Evolutionary conservation across 441 rosid genomes (phyloP).

Genomic region (Raphanus hybrid): DNA sequence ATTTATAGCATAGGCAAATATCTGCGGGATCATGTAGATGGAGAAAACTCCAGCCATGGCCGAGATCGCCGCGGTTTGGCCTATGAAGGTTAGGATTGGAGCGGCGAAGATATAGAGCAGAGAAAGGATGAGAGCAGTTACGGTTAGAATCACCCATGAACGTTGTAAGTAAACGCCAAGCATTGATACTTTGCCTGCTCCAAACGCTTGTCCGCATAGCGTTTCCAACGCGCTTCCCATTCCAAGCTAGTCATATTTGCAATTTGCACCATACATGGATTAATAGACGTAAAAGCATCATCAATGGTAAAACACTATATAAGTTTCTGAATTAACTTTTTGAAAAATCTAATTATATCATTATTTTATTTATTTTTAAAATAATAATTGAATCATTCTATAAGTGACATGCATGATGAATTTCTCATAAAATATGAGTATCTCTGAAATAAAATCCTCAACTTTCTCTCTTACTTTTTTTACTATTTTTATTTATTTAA

Average conservation of each 20-base stretch:
- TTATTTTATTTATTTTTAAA: background rate
- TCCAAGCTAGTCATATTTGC: constrained; percentile 44
- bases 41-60: constrained; percentile 46
- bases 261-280: background rate
- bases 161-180: constrained; percentile 52
- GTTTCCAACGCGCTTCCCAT: constrained; percentile 59
- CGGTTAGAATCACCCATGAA: constrained; percentile 50
- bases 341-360: background rate
- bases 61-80: constrained; percentile 47
- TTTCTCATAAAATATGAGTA: background rate
- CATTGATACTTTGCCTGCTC: constrained; percentile 48
- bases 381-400: background rate
- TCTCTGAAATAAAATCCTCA: background rate
- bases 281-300: background rate
- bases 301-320: background rate
- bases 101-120: constrained; percentile 45
- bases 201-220: constrained; percentile 53
- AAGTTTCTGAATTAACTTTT: background rate
- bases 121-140: constrained; percentile 41
- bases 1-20: constrained; percentile 51
- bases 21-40: constrained; percentile 48
- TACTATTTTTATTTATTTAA: background rate
- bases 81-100: constrained; percentile 43
- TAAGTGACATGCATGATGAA: background rate
- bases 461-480: background rate